Base-by-base conservation (phyloP, 257 asterid species). In the Mitragyna speciosa region DNA sequence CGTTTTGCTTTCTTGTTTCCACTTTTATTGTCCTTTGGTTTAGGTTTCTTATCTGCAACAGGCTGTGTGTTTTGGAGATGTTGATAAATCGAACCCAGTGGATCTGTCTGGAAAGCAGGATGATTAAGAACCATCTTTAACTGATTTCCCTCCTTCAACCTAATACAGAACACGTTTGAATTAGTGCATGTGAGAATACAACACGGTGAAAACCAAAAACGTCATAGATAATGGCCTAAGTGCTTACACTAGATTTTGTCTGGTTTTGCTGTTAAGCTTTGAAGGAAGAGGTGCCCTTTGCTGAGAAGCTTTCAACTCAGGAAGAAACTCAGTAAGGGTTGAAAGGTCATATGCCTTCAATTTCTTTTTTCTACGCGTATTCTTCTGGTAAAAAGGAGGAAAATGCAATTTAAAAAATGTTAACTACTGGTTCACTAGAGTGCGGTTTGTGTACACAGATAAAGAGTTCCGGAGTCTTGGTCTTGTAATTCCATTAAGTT, bases 61-160 rank as follows among this genome's bases (percentile, higher is more conserved):
- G 97, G 97, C 77, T 92, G 98, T 19, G 97, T 93, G 82, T 80
- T 86, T 89, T 85, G 90, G 85, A 93, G 78, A 84, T 93, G 96
- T 79, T 89, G 93, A 87, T 76, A 82, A 85, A 93, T 90, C 72
- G 97, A 89, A 52, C 84, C 91, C 61, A 94, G 51, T 26, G 97
- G 97, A 86, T 94, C 90, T 2, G 94, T 84, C 72, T 87, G 91
- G 75, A 89, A 94, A 70, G 77, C 81, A 0, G 95, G 91, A 89
- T 93, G 88, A 58, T 72, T 83, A 17, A 91, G 77, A 67, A 94
- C 96, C 9, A 89, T 77, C 88, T 83, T 88, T 85, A 94, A 59
- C 82, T 89, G 91, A 79, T 80, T 79, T 69, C 88, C 76, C 87
- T 94, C 97, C 87, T 87, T 91, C 86, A 93, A 73, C 89, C 98